Conservation (phyloP, 257 asterid species). For the Solanum pimpinellifolium region DNA sequence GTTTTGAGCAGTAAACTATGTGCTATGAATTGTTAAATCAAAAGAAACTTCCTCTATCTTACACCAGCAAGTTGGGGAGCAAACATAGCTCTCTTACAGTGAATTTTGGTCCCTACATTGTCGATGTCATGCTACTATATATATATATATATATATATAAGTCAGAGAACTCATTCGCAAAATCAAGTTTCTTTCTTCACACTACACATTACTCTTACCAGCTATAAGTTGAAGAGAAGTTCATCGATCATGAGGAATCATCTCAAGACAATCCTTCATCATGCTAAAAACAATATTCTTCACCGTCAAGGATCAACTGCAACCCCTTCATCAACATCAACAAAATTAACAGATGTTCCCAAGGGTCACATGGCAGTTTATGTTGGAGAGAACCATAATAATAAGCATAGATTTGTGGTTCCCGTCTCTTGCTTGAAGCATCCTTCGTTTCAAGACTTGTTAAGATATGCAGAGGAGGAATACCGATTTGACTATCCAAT, state of each 20-base stretch:
- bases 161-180: background rate
- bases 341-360: background rate
- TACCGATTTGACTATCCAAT: background rate
- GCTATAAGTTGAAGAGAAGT: background rate
- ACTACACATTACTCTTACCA: background rate
- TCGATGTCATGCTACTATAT: background rate
- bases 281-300: background rate
- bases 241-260: background rate
- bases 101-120: background rate
- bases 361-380: constrained; percentile 5
- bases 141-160: background rate
- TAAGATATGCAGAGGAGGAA: constrained; percentile 1
- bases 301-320: background rate
- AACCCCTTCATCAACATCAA: background rate
- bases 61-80: background rate
- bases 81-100: background rate
- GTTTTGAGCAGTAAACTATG: background rate
- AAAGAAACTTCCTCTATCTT: background rate
- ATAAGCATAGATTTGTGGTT: background rate
- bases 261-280: background rate
- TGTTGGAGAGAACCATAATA: background rate
- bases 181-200: background rate
- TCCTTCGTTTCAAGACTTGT: constrained; percentile 4
- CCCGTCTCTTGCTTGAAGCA: background rate
- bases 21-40: background rate